phyloP scores from a whole-genome alignment of 192 early-diverging fungal species.

The Rhizophagus prolifer region DNA sequence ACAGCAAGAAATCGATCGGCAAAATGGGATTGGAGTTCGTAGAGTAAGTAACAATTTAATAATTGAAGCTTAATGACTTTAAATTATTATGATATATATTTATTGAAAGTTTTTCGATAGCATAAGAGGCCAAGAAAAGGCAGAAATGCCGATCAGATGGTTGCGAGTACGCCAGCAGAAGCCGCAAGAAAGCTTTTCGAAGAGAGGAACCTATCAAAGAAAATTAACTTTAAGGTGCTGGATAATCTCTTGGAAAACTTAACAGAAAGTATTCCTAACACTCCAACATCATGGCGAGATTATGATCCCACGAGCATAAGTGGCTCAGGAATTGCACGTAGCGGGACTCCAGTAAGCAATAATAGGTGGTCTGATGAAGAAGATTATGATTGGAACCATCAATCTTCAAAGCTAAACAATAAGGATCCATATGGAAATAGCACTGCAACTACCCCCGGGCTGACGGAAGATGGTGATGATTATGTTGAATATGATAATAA shows the following conservation, averaged over 20 bases:
- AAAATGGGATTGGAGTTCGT: constrained; percentile 37
- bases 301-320: constrained; percentile 34
- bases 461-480: neutral
- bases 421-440: neutral
- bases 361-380: neutral
- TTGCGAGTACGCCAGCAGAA: constrained; percentile 67
- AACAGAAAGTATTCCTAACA: constrained; percentile 28
- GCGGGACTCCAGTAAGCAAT: neutral
- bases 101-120: neutral
- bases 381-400: neutral
- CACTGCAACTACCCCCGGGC: neutral
- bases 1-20: constrained; percentile 23
- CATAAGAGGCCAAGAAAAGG: constrained; percentile 38
- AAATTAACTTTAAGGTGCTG: constrained; percentile 86
- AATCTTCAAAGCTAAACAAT: constrained; percentile 48
- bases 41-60: constrained; percentile 9
- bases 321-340: constrained; percentile 28
- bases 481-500: neutral
- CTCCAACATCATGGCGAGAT: constrained; percentile 38
- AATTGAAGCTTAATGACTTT: neutral
- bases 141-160: constrained; percentile 36
- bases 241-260: constrained; percentile 65
- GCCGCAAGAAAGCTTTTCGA: constrained; percentile 73
- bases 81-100: neutral
- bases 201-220: constrained; percentile 78